phyloP scores from a whole-genome alignment of 768 basidiomycete species.

The Ramaria sp. region DNA sequence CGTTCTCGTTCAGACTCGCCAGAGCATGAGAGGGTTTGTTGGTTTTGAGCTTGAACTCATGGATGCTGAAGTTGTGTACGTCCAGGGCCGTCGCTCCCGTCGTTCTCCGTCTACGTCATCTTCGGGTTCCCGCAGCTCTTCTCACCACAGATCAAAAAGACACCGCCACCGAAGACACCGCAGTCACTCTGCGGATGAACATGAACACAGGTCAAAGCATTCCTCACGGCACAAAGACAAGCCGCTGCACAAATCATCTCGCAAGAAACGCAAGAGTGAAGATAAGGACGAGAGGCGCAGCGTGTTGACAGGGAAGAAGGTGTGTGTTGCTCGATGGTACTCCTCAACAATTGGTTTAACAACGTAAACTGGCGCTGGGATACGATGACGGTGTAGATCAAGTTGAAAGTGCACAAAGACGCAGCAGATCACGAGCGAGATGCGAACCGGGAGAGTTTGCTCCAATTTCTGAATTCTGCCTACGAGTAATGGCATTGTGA shows the following conservation, averaged over 20 bases:
- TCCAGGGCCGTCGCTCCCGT: background rate
- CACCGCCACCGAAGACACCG: slow-evolving; percentile 1
- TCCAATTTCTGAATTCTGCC: slow-evolving; percentile 47
- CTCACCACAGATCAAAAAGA: background rate
- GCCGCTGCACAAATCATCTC: slow-evolving; percentile 4
- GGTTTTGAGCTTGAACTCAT: too few relatives aligned
- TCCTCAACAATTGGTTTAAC: slow-evolving; percentile 2
- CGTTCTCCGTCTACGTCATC: slow-evolving; percentile 2
- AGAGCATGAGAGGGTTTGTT: background rate
- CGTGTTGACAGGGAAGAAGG: slow-evolving; percentile 54
- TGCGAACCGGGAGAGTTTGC: slow-evolving; percentile 39
- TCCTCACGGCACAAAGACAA: background rate
- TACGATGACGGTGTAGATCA: slow-evolving; percentile 31
- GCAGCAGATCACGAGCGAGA: slow-evolving; percentile 46
- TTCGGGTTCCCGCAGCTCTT: slow-evolving; percentile 2
- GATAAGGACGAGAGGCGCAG: slow-evolving; percentile 32
- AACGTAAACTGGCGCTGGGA: background rate
- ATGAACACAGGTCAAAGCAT: slow-evolving; percentile 1
- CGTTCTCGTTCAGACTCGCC: background rate
- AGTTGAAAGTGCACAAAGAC: slow-evolving; percentile 52
- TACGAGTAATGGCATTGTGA: slow-evolving; percentile 20
- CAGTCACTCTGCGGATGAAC: background rate
- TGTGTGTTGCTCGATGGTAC: slow-evolving; percentile 11
- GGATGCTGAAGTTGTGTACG: too few relatives aligned
- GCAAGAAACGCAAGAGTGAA: slow-evolving; percentile 23